These are phyloP conservation scores for Rhodotorula sp. DNA, from an alignment of 1,284 basidiomycete species.

Conservation along the genomic window DNA sequence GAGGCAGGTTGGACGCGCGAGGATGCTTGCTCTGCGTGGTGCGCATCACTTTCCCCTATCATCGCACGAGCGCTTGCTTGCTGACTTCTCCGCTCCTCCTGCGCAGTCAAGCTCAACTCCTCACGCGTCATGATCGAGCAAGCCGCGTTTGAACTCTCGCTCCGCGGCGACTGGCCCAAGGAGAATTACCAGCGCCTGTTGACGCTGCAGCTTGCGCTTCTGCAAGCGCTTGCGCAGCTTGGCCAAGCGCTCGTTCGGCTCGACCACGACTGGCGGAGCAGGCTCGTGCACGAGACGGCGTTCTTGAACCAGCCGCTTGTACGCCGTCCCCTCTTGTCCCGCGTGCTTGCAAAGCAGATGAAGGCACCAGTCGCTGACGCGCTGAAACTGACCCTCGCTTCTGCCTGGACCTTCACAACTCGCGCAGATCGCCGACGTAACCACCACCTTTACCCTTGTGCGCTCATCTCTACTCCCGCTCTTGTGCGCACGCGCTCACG, in stretches of 20 bases:
- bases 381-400: background rate
- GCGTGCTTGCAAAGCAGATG: too few relatives aligned
- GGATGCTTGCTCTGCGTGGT: constrained; percentile 25
- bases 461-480: background rate
- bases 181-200: constrained; percentile 21
- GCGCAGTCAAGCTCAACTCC: constrained; percentile 28
- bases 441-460: constrained; percentile 32
- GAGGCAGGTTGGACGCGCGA: constrained; percentile 18
- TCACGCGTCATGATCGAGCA: constrained; percentile 14
- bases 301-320: constrained; percentile 36
- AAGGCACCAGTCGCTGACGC: too few relatives aligned
- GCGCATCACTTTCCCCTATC: background rate
- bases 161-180: constrained; percentile 36
- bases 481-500: too few relatives aligned
- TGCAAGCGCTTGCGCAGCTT: constrained; percentile 32
- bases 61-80: too few relatives aligned
- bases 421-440: constrained; percentile 36
- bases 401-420: background rate
- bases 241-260: constrained; percentile 19
- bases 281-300: constrained; percentile 28
- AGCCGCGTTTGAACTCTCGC: constrained; percentile 20
- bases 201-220: constrained; percentile 21
- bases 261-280: constrained; percentile 27
- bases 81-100: background rate
- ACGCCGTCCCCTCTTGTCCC: background rate